A percentile compares a stretch with the other conserved stretches of the same genome.
Conservation (phyloP, 2,329 filamentous ascomycete genomes). For the Dactylellina leptospora region DNA sequence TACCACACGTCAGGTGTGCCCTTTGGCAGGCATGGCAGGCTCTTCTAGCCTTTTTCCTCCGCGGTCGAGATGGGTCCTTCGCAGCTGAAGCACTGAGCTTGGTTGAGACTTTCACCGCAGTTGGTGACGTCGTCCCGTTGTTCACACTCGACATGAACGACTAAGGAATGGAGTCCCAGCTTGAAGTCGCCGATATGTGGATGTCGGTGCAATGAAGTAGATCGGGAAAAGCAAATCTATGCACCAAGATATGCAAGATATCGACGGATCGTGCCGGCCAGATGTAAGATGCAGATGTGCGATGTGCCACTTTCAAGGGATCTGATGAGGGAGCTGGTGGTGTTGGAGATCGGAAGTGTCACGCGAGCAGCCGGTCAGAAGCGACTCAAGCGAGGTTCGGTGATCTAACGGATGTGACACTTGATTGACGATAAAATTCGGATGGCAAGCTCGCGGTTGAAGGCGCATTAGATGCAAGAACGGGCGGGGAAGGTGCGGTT, state of each 20-base stretch:
- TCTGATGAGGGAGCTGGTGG: conserved; percentile 43
- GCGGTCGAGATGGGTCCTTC: conserved; percentile 87
- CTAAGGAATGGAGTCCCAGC: conserved; percentile 32
- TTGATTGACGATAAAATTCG: conserved; percentile 50
- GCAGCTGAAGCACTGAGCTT: conserved; percentile 61
- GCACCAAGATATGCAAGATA: conserved; percentile 19
- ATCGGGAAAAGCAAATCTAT: conserved; percentile 23
- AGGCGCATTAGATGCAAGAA: conserved; percentile 51
- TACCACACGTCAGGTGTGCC: conserved; percentile 98
- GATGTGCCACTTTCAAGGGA: conserved; percentile 38
- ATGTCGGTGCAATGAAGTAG: neutral
- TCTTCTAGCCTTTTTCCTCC: conserved; percentile 93
- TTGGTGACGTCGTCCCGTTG: conserved; percentile 53
- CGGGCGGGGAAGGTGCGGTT: conserved; percentile 10
- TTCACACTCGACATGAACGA: conserved; percentile 52
- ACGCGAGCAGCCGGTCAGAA: conserved; percentile 52
- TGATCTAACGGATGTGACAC: conserved; percentile 49
- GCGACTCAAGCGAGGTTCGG: conserved; percentile 51
- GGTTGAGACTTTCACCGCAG: conserved; percentile 51
- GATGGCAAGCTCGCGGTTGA: conserved; percentile 46
- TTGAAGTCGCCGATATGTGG: conserved; percentile 44
- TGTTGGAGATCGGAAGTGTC: conserved; percentile 39
- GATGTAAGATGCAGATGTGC: conserved; percentile 18
- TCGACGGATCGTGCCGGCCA: conserved; percentile 21
- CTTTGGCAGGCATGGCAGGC: conserved; percentile 97